phyloP scores from a whole-genome alignment of 1,284 basidiomycete genomes.

The Ganoderma lingzhi region DNA sequence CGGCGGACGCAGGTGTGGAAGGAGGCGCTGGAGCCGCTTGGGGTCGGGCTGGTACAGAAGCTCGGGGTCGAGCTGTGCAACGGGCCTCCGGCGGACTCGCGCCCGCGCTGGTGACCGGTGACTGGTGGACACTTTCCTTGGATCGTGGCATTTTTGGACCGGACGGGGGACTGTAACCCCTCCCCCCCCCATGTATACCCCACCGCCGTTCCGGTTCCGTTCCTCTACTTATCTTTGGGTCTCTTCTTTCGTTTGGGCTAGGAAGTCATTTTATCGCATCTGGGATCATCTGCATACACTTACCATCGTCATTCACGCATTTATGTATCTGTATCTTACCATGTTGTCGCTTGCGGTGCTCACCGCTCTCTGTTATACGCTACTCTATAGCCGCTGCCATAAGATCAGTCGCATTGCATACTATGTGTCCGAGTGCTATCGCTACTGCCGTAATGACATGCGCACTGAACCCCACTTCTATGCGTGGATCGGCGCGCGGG shows the following conservation, averaged over 20 bases:
- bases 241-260: conserved; percentile 1
- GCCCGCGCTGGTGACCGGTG: conserved; percentile 17
- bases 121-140: background rate
- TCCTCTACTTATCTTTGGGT: conserved; percentile 3
- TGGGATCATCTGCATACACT: background rate
- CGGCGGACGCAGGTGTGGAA: conserved; percentile 62
- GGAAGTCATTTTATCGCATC: conserved; percentile 12
- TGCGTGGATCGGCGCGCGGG: background rate
- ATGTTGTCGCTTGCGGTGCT: conserved; percentile 16
- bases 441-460: conserved; percentile 4
- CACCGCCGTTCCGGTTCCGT: conserved; percentile 6
- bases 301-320: conserved; percentile 1
- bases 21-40: conserved; percentile 70
- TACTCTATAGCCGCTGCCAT: conserved; percentile 14
- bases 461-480: background rate
- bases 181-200: background rate
- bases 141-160: too few relatives aligned
- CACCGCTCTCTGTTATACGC: conserved; percentile 10
- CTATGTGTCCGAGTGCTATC: background rate
- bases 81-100: conserved; percentile 53
- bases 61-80: conserved; percentile 75
- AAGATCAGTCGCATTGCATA: background rate
- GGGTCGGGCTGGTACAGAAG: conserved; percentile 71
- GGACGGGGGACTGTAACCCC: background rate
- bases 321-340: conserved; percentile 22